These are phyloP conservation scores for Leucaena leucocephala DNA, from an alignment of 306 rosid genomes.

Conservation along the genomic window DNA sequence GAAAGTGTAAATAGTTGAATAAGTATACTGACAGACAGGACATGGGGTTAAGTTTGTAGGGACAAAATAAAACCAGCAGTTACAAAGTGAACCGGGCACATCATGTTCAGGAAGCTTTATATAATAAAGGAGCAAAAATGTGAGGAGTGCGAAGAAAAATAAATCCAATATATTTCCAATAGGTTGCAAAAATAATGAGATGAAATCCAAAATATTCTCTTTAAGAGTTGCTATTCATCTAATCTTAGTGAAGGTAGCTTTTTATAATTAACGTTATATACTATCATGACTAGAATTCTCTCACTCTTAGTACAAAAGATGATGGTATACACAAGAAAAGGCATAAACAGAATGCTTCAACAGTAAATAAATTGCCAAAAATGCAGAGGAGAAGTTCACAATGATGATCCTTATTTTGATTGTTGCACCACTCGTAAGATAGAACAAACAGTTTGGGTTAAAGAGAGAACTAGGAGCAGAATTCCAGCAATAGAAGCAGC, in stretches of 20 bases:
- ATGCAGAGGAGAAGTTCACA: not conserved
- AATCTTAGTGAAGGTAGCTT: not conserved
- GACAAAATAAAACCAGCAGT: no score
- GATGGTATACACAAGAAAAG: not conserved
- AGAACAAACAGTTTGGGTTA: not conserved
- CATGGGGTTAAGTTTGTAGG: no score
- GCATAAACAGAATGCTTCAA: not conserved
- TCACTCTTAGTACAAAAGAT: not conserved
- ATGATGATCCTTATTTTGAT: not conserved
- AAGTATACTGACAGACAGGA: no score
- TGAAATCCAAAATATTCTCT: not conserved
- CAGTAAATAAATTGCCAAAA: not conserved
- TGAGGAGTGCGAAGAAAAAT: no score
- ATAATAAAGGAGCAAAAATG: no score
- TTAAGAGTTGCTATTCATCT: not conserved
- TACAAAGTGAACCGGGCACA: no score
- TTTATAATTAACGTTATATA: not conserved
- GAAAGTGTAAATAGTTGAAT: no score
- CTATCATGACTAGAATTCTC: not conserved
- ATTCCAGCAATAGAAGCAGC: not conserved
- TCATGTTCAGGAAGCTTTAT: no score
- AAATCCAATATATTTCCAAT: no score
- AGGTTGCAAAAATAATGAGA: not conserved
- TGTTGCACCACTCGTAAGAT: slow-evolving; percentile 28
- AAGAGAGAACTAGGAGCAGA: not conserved